Percentiles rank a stretch among this genome's conserved stretches.
These are phyloP conservation scores for Canavalia ensiformis DNA, from an alignment of 306 rosid species.

Conservation along the genomic window DNA sequence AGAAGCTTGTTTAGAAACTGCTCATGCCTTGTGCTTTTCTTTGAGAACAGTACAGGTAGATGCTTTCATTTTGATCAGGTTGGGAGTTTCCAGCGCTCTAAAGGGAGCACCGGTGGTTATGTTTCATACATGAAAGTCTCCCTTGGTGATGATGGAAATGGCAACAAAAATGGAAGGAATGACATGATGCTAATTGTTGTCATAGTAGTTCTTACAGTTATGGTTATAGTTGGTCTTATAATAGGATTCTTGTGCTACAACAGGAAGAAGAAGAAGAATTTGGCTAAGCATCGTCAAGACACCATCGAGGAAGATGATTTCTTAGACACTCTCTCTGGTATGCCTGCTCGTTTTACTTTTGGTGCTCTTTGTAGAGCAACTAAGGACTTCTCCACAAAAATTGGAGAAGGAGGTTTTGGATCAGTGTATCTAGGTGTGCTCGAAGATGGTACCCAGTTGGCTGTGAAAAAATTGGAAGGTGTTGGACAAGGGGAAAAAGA, in stretches of 20 bases:
- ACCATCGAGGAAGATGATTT: slow-evolving; percentile 79
- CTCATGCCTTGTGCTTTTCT: slow-evolving; percentile 87
- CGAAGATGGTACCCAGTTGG: slow-evolving; percentile 74
- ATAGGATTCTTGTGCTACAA: slow-evolving; percentile 56
- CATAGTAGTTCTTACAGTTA: slow-evolving; percentile 53
- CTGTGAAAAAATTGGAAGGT: slow-evolving; percentile 95
- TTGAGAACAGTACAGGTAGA: slow-evolving; percentile 69
- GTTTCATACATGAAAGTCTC: slow-evolving; percentile 74
- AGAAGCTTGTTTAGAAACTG: slow-evolving; percentile 71
- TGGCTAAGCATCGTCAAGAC: slow-evolving; percentile 50
- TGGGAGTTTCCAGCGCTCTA: slow-evolving; percentile 75
- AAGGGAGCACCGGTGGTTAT: slow-evolving; percentile 54
- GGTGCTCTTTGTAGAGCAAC: slow-evolving; percentile 76
- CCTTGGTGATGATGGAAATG: slow-evolving; percentile 44
- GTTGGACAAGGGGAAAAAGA: slow-evolving; percentile 92
- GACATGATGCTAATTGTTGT: slow-evolving; percentile 49
- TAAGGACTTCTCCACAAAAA: slow-evolving; percentile 72
- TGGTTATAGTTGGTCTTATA: slow-evolving; percentile 56
- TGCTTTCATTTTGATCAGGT: slow-evolving; percentile 74
- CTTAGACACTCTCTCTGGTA: slow-evolving; percentile 68
- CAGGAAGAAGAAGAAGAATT: slow-evolving; percentile 48
- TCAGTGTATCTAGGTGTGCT: slow-evolving; percentile 87
- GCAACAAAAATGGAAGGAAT: slow-evolving; percentile 48
- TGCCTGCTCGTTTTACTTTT: slow-evolving; percentile 78
- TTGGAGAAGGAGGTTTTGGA: slow-evolving; percentile 95